A percentile compares a stretch with the other conserved stretches of the same genome.
These are phyloP conservation scores for Gentiana straminea DNA, from an alignment of 257 asterid species.

Conservation along the genomic window DNA sequence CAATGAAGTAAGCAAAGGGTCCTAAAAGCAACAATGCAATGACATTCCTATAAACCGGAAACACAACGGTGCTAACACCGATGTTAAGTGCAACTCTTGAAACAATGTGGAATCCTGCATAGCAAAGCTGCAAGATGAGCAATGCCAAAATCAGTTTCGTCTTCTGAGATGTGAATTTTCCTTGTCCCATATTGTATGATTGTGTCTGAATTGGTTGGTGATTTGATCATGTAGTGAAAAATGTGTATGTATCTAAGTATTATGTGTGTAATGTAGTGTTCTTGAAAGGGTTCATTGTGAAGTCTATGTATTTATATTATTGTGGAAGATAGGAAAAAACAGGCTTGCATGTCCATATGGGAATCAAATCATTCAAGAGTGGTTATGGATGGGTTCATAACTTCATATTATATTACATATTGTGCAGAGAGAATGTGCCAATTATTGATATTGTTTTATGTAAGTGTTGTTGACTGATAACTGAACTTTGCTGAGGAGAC, in stretches of 20 bases:
- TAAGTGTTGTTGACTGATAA: slow-evolving; percentile 39
- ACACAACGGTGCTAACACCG: slow-evolving; percentile 83
- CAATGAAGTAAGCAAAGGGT: slow-evolving; percentile 71
- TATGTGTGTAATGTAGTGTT: background rate
- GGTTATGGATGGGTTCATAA: slow-evolving; percentile 14
- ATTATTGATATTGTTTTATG: slow-evolving; percentile 11
- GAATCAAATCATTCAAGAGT: slow-evolving; percentile 29
- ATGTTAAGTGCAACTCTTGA: slow-evolving; percentile 77
- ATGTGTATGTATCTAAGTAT: background rate
- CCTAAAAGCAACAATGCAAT: slow-evolving; percentile 59
- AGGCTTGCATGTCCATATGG: slow-evolving; percentile 33
- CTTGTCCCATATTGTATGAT: slow-evolving; percentile 32
- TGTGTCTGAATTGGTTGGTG: slow-evolving; percentile 4
- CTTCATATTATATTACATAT: slow-evolving; percentile 20
- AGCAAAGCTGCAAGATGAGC: slow-evolving; percentile 67
- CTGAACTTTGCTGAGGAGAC: slow-evolving; percentile 67
- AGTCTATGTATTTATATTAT: slow-evolving; percentile 6
- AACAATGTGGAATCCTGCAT: slow-evolving; percentile 82
- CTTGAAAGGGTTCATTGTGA: background rate
- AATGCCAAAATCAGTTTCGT: slow-evolving; percentile 52
- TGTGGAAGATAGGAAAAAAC: slow-evolving; percentile 11
- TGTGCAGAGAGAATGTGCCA: slow-evolving; percentile 22
- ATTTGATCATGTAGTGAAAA: slow-evolving; percentile 1
- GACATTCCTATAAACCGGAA: slow-evolving; percentile 72
- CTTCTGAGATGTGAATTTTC: slow-evolving; percentile 32